Base-by-base conservation (phyloP, 2,329 filamentous ascomycete species). In the Pyricularia sp. region DNA sequence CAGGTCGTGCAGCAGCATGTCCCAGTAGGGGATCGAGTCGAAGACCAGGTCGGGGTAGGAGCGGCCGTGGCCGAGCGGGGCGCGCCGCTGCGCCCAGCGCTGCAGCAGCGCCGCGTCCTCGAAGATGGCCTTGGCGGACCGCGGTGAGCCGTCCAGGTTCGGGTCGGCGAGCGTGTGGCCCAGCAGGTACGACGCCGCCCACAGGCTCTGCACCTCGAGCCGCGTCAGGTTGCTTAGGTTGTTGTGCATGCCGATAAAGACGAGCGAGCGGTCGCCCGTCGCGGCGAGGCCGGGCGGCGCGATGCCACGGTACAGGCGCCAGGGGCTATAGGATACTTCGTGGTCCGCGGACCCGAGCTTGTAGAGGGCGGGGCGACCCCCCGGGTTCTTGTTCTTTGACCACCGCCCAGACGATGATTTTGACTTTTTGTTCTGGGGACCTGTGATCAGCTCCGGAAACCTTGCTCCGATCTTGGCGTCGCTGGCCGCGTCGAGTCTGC, bases 21-120 rank as follows among this genome's bases (percentile, higher is more conserved):
- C 86, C 66, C 87, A 77, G 74, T 86, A 90, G 7, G 85, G 85
- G 64, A 89, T 68, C 4, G 81, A 81, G 73, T 90, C 87, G 70
- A 88, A 89, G 2, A 86, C 84, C 36, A 88, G 81, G 73, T 89
- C 86, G 0, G 83, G 83, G 69, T 81, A 78, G 33, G 75, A 74
- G 1, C 79, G 77, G 0, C 86, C 86, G 70, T 85, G 84, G 0
- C 85, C 85, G 65, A 76, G 79, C 4, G 83, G 82, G 68, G 85
- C 84, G 17, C 86, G 78, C 75, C 81, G 82, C 50, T 79, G 80
- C 0, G 82, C 82, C 71, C 83, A 89, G 58, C 85, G 81, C 5
- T 81, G 81, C 68, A 86, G 80, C 63, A 87, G 75, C 61, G 84
- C 80, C 1, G 83, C 81, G 64, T 84, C 80, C 73, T 72, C 70